Evolutionary conservation across 2,329 filamentous ascomycete species (phyloP), one percentile per base, ranked within the genome.

Genomic region (Stagonosporopsis cucurbitacearum): DNA sequence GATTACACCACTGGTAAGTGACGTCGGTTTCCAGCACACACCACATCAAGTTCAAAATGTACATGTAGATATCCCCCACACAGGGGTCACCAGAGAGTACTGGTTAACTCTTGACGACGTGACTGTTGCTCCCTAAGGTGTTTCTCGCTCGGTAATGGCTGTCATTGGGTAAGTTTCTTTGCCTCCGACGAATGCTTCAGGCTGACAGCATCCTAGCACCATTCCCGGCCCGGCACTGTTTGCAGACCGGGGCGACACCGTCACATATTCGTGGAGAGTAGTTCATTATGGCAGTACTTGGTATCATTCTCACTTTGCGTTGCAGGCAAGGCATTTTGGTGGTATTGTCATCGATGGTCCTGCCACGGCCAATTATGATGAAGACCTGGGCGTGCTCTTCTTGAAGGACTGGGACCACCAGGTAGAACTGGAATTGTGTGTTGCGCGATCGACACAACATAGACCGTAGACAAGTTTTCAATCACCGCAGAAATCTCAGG

Each of bases 111-210:
- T 80, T 28, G 74, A 72, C 4, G 77, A 80, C 32, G 72, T 71
- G 0, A 79, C 76, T 0, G 64, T 78, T 17, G 70, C 78, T 4
- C 84, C 84, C 0, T 86, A 88, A 66, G 85, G 86, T 19, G 83
- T 85, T 2, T 66, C 64, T 2, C 67, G 70, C 22, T 62, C 66
- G 0, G 75, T 47, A 63, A 70, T 72, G 67, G 63, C 68, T 23
- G 54, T 81, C 60, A 81, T 81, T 55, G 77, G 53, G 53, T 37
- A 46, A 25, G 46, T 17, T 9, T 8, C 25, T 12, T 2, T 20
- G 23, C 11, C 4, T 20, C 6, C 32, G 28, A 30, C 11, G 3
- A 19, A 1, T 8, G 13, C 3, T 12, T 25, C 9, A 30, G 4
- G 30, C 52, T 55, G 23, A 55, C 30, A 2, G 17, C 11, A 0